phyloP scores from a whole-genome alignment of 176 grass and related monocot species.

The Poa pratensis region DNA sequence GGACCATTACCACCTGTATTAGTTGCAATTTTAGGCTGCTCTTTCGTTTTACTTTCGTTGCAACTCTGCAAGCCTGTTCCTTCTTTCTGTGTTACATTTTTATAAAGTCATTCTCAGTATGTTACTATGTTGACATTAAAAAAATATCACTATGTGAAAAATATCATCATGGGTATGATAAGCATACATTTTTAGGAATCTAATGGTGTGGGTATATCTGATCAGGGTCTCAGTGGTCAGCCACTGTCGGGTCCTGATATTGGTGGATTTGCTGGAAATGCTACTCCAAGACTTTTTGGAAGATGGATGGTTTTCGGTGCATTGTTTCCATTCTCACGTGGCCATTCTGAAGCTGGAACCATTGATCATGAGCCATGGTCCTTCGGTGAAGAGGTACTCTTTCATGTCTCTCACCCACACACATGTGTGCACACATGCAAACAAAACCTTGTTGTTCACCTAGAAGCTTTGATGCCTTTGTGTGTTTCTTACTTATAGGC shows the following conservation, averaged over 20 bases:
- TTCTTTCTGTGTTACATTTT: constrained; percentile 3
- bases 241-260: constrained; percentile 94
- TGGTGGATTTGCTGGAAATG: constrained; percentile 93
- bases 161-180: neutral
- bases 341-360: constrained; percentile 76
- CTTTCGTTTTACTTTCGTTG: neutral
- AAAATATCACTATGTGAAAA: neutral
- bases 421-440: neutral
- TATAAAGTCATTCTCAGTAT: neutral
- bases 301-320: constrained; percentile 93
- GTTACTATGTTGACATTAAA: neutral
- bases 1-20: neutral
- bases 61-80: neutral
- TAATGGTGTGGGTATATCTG: constrained; percentile 31
- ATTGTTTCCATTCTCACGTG: constrained; percentile 91
- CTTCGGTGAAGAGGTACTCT: constrained; percentile 82
- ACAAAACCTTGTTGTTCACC: neutral
- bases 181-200: neutral
- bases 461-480: neutral
- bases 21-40: neutral
- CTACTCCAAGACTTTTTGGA: constrained; percentile 88
- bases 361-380: constrained; percentile 92
- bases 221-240: constrained; percentile 87
- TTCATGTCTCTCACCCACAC: constrained; percentile 1
- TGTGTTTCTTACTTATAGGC: constrained; percentile 8